Evolutionary conservation across 2,329 filamentous ascomycete species (phyloP), one percentile per base, ranked within the genome.

Genomic region (Penicillium sp.): DNA sequence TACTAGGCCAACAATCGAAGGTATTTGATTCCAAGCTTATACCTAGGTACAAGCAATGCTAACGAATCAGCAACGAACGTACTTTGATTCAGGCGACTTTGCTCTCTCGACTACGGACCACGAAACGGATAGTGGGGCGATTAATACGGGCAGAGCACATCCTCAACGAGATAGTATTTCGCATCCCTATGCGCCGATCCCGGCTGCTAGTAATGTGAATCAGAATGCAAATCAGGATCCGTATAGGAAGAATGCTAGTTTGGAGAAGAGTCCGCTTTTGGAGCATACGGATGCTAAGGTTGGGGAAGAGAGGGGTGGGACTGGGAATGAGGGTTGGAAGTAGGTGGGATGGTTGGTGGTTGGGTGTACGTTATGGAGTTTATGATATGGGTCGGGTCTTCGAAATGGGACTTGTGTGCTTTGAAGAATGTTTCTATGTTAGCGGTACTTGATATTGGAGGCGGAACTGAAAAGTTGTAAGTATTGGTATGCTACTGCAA

Each of bases 31-130:
- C 15, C 15, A 18, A 18, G 15, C 15, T 18, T 20, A 15, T 15
- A 7, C 20, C 15, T 31, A 27, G 33, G 32, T 31, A 18, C 45
- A 25, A 48, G 37, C 23, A 31, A 20, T 27, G 23, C 31, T 51
- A 46, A 50, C 42, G 53, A 42, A 58, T 18, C 42, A 66, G 63
- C 45, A 64, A 46, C 59, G 60, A 35, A 61, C 39, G 8, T 65
- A 65, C 50, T 66, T 64, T 45, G 63, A 66, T 52, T 65, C 64
- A 7, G 61, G 62, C 32, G 64, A 66, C 50, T 60, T 57, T 25
- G 62, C 63, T 46, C 55, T 66, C 52, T 60, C 61, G 20, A 49
- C 60, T 15, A 53, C 59, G 44, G 13, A 61, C 35, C 46, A 38
- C 20, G 50, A 43, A 25, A 65, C 62, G 18, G 55, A 65, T 46